These are phyloP conservation scores for Metschnikowia bowlesiae DNA, from an alignment of 805 yeast species.

Conservation along the genomic window DNA sequence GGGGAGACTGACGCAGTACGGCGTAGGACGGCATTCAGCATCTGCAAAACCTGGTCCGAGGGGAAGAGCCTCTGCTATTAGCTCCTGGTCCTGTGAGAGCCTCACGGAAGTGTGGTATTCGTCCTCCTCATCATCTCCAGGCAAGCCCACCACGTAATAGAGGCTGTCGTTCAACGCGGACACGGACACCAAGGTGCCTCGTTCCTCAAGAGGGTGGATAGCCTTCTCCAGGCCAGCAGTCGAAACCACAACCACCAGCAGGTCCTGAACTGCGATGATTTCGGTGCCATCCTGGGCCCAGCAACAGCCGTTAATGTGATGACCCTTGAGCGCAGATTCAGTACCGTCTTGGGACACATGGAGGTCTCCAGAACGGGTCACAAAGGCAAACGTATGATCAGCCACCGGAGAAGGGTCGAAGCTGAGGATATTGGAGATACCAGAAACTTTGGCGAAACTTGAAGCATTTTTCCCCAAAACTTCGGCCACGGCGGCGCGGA, in stretches of 20 bases:
- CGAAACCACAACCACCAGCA: slow-evolving; percentile 1
- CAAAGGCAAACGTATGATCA: slow-evolving; percentile 13
- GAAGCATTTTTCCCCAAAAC: slow-evolving; percentile 1
- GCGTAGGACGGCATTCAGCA: slow-evolving; percentile 42
- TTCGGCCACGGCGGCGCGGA: slow-evolving; percentile 12
- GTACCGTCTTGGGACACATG: slow-evolving; percentile 10
- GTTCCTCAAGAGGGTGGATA: slow-evolving; percentile 9
- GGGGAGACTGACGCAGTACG: slow-evolving; percentile 39
- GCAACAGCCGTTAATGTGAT: slow-evolving; percentile 2
- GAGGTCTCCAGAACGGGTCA: slow-evolving; percentile 14
- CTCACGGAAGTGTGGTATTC: slow-evolving; percentile 10
- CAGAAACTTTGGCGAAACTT: background rate
- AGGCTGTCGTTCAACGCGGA: slow-evolving; percentile 19
- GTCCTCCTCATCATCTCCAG: slow-evolving; percentile 12
- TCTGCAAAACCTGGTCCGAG: slow-evolving; percentile 50
- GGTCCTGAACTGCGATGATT: slow-evolving; percentile 4
- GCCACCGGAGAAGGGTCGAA: slow-evolving; percentile 19
- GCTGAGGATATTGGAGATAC: slow-evolving; percentile 10
- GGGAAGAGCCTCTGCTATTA: slow-evolving; percentile 35
- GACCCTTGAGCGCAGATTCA: background rate
- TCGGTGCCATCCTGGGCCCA: slow-evolving; percentile 9
- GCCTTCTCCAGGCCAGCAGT: background rate
- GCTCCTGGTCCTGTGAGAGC: background rate
- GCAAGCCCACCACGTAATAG: slow-evolving; percentile 11
- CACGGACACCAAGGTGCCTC: slow-evolving; percentile 17